Base-by-base conservation (phyloP, 768 basidiomycete genomes). In the Xerocomus spinulosus region DNA sequence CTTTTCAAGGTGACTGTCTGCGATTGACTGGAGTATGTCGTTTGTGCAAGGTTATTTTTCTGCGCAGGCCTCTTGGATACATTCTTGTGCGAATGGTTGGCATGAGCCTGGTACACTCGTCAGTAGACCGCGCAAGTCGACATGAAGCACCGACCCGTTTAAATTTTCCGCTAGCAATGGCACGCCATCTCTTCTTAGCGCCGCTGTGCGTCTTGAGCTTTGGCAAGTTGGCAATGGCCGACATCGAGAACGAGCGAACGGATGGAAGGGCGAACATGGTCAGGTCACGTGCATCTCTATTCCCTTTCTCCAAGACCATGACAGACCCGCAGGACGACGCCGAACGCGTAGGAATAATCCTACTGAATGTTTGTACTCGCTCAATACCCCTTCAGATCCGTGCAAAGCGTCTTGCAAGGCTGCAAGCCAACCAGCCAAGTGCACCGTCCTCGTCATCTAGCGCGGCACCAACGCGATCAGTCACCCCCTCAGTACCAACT, bases 401-500 rank as follows among this genome's bases (percentile, higher is more conserved):
- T 54, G 71, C 91, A 65, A 95, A 95, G 69, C 82, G 94, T 47
- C 76, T 98, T 44, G 92, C 89, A 26, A 91, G 88, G 64, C 76
- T 97, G 8, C 86, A 87, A 60, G 72, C 61, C 32, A 57, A 69
- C 35, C 53, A 70, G 34, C 69, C 73, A 25, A 63, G 54, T 0
- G 64, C 77, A 9, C 60, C 77, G n/a, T n/a, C n/a, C n/a, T n/a
- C n/a, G n/a, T n/a, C n/a, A 10, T 38, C 61, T 12, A 44, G 56
- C 12, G 6, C 49, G 20, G 12, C 56, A n/a, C 42, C 59, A 15
- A 23, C 53, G n/a, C n/a, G n/a, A 9, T 46, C 58, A 18, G 9
- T 30, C 33, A 24, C 48, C 6, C 18, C 44, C 24, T 15, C 15
- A 13, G 55, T 56, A 42, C 60, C 65, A 28, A 44, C 58, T 42